These are phyloP conservation scores for Talaromyces verruculosus DNA, from an alignment of 2,329 filamentous ascomycete species.

Conservation along the genomic window DNA sequence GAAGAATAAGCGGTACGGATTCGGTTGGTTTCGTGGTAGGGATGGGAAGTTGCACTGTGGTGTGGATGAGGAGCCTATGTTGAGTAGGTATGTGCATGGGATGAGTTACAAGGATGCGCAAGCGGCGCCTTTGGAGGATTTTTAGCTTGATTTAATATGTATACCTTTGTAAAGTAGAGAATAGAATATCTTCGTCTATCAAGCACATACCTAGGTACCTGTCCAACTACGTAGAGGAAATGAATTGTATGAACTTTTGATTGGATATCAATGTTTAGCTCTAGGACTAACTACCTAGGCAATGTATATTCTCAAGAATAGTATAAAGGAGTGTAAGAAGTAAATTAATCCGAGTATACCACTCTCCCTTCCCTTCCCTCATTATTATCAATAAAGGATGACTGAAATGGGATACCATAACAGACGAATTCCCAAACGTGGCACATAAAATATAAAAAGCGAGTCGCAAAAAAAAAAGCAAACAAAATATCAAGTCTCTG, in stretches of 20 bases:
- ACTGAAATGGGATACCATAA: conserved; percentile 10
- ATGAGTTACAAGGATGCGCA: conserved; percentile 34
- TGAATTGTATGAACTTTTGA: conserved; percentile 6
- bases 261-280: not conserved
- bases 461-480: not conserved
- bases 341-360: conserved; percentile 11
- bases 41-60: conserved; percentile 74
- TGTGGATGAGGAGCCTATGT: conserved; percentile 73
- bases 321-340: conserved; percentile 16
- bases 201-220: not conserved
- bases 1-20: conserved; percentile 67
- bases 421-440: conserved; percentile 10
- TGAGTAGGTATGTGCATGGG: conserved; percentile 65
- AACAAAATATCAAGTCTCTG: not conserved
- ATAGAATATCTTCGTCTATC: not conserved
- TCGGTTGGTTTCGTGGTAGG: conserved; percentile 74
- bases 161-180: not conserved
- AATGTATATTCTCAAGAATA: conserved; percentile 7
- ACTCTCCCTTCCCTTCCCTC: conserved; percentile 1
- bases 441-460: not conserved
- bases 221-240: not conserved
- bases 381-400: conserved; percentile 3
- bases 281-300: not conserved
- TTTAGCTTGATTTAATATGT: conserved; percentile 25
- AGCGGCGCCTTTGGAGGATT: conserved; percentile 30